Evolutionary conservation across 768 basidiomycete genomes (phyloP).

Genomic region (Collybia sp.): DNA sequence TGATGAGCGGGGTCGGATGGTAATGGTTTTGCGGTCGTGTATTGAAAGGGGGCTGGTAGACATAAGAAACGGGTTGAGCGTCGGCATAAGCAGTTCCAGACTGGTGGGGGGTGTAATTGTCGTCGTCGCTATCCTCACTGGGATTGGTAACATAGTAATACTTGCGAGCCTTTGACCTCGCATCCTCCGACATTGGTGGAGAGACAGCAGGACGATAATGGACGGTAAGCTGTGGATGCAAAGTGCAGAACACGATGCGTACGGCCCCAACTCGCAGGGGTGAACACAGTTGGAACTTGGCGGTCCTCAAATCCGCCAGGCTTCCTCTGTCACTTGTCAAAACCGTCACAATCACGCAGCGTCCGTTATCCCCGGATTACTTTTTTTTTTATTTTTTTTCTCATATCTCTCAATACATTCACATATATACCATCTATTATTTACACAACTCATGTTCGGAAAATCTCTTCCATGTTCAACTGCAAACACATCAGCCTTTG

Average conservation of each 20-base stretch:
- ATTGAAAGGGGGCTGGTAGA: slow-evolving; percentile 7
- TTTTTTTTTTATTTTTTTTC: no score
- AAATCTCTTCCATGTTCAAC: no score
- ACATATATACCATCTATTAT: no score
- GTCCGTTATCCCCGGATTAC: no score
- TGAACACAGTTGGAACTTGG: no score
- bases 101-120: slow-evolving; percentile 10
- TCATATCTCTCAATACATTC: no score
- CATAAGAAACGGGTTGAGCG: slow-evolving; percentile 6
- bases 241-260: neutral
- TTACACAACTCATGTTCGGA: no score
- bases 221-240: neutral
- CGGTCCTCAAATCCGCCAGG: no score
- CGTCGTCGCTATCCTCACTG: slow-evolving; percentile 32
- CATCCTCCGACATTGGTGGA: slow-evolving; percentile 57
- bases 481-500: neutral
- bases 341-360: no score
- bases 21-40: slow-evolving; percentile 8
- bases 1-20: slow-evolving; percentile 20
- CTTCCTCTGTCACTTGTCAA: no score
- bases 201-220: neutral
- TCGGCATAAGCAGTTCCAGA: slow-evolving; percentile 6
- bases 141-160: slow-evolving; percentile 61
- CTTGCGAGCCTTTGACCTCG: slow-evolving; percentile 35
- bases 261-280: no score